Conservation (phyloP, 192 early-diverging fungal species). For the Coemansia umbellata region DNA sequence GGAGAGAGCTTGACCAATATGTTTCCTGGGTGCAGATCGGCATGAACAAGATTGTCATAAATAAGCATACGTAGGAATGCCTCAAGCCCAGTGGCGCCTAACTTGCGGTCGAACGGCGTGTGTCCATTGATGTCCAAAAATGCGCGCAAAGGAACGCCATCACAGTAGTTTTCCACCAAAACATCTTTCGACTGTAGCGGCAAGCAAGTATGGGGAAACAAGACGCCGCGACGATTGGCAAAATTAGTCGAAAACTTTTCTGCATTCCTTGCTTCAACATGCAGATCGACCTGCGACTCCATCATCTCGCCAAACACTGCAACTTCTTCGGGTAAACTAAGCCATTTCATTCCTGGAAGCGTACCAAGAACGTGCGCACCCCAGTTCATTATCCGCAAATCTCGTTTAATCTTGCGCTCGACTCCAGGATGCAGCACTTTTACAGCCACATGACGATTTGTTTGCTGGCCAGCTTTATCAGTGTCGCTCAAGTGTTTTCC, state of each 20-base stretch:
- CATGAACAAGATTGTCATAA: slow-evolving; percentile 91
- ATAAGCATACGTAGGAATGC: slow-evolving; percentile 89
- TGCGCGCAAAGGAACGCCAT: slow-evolving; percentile 69
- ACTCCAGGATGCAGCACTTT: slow-evolving; percentile 91
- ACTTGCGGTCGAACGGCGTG: slow-evolving; percentile 65
- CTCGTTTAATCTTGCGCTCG: slow-evolving; percentile 60
- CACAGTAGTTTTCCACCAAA: slow-evolving; percentile 80
- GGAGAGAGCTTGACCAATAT: slow-evolving; percentile 79
- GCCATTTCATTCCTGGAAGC: slow-evolving; percentile 81
- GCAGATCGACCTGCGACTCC: slow-evolving; percentile 82
- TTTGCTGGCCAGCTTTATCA: slow-evolving; percentile 9
- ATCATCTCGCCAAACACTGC: slow-evolving; percentile 88
- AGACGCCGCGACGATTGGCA: slow-evolving; percentile 48
- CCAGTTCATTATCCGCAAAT: slow-evolving; percentile 77
- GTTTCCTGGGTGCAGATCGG: slow-evolving; percentile 93
- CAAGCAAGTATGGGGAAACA: slow-evolving; percentile 57
- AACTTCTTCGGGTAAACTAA: slow-evolving; percentile 88
- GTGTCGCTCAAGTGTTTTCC: slow-evolving; percentile 10
- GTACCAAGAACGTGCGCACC: slow-evolving; percentile 61
- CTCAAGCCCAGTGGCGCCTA: slow-evolving; percentile 80
- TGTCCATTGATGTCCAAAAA: slow-evolving; percentile 63
- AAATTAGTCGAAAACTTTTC: slow-evolving; percentile 59
- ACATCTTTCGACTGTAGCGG: slow-evolving; percentile 59
- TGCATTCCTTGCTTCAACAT: slow-evolving; percentile 74
- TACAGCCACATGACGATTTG: slow-evolving; percentile 64